These are phyloP conservation scores for Alternaria triticina DNA, from an alignment of 2,329 filamentous ascomycete species.

Conservation along the genomic window DNA sequence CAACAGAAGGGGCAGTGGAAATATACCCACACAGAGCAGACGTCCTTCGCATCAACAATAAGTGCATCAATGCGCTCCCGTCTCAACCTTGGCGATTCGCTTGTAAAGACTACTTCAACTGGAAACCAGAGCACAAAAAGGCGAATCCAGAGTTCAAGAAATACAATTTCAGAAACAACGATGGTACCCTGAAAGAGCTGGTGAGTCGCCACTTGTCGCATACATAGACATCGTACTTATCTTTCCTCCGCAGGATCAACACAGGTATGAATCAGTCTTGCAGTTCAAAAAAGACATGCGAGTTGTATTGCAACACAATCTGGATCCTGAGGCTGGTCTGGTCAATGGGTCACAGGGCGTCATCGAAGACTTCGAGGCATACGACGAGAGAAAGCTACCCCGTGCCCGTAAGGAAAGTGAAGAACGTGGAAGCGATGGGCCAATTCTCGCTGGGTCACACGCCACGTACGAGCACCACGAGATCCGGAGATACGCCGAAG, in stretches of 20 bases:
- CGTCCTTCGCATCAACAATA: constrained; percentile 41
- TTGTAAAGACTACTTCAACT: constrained; percentile 53
- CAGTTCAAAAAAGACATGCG: constrained; percentile 60
- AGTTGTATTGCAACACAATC: constrained; percentile 61
- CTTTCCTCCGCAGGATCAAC: constrained; percentile 41
- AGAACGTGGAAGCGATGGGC: neutral
- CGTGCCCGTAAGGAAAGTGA: neutral
- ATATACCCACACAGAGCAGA: constrained; percentile 52
- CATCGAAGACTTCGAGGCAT: constrained; percentile 46
- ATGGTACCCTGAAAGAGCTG: neutral
- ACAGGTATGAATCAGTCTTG: constrained; percentile 54
- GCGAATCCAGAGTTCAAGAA: neutral
- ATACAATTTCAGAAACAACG: neutral
- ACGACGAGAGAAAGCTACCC: constrained; percentile 39
- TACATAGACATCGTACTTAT: neutral
- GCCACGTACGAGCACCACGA: constrained; percentile 45
- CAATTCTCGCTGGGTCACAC: constrained; percentile 46
- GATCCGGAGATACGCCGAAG: constrained; percentile 50
- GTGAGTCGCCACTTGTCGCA: neutral
- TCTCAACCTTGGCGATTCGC: constrained; percentile 32
- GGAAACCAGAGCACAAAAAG: constrained; percentile 38
- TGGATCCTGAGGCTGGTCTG: constrained; percentile 44
- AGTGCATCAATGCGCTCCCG: constrained; percentile 40
- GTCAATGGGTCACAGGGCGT: constrained; percentile 46
- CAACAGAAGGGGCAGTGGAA: constrained; percentile 53